Conservation (phyloP, 2,329 filamentous ascomycete species). For the Xylariaceae sp. region DNA sequence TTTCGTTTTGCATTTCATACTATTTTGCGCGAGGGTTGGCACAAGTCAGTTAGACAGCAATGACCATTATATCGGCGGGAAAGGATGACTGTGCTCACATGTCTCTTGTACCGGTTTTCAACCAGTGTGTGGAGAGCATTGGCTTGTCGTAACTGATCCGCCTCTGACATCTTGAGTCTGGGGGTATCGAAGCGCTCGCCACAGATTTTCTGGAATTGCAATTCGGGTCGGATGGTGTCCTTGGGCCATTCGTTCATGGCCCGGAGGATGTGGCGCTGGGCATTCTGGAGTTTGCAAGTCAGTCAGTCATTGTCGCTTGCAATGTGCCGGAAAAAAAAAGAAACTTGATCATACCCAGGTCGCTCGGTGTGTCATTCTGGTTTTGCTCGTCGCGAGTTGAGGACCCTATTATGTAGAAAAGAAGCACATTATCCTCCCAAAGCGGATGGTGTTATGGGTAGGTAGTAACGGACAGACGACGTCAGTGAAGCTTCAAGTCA, state of each 20-base stretch:
- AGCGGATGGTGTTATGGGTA: no score
- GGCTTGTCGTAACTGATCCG: conserved; percentile 51
- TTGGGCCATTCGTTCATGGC: conserved; percentile 59
- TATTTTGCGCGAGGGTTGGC: no score
- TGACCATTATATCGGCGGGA: no score
- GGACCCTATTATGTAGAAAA: no score
- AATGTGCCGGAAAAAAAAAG: background rate
- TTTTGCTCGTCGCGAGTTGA: no score
- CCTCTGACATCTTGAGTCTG: conserved; percentile 35
- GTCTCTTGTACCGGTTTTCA: conserved; percentile 55
- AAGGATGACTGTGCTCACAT: conserved; percentile 35
- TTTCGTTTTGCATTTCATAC: no score
- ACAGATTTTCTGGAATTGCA: conserved; percentile 58
- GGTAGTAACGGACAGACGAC: conserved; percentile 7
- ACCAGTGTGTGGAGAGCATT: conserved; percentile 58
- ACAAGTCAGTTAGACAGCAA: no score
- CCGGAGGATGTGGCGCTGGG: conserved; percentile 45
- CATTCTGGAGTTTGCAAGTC: conserved; percentile 32
- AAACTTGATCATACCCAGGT: no score
- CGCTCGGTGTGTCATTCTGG: no score
- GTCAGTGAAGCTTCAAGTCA: no score
- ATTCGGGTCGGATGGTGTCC: conserved; percentile 58
- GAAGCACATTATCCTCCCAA: no score
- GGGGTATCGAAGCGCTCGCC: conserved; percentile 40
- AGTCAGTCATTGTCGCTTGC: conserved; percentile 7